Evolutionary conservation across 2,329 filamentous ascomycete genomes (phyloP).

Genomic region (Teratosphaeria epicoccoides): DNA sequence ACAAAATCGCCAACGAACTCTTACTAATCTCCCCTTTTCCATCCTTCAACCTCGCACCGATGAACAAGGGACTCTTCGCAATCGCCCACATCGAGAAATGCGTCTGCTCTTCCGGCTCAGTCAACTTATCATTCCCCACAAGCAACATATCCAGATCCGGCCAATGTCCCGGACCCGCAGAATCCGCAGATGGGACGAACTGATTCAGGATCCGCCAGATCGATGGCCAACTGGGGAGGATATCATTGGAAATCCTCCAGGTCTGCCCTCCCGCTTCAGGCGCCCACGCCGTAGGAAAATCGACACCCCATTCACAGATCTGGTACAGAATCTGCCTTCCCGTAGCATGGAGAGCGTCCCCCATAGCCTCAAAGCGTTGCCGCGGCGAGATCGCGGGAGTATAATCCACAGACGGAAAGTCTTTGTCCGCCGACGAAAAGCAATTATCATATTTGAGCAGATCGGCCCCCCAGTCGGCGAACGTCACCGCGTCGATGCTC

Average conservation of each 20-base stretch:
- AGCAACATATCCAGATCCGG: slow-evolving; percentile 1
- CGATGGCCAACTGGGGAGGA: not conserved
- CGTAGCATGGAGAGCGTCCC: not conserved
- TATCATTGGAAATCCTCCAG: slow-evolving; percentile 1
- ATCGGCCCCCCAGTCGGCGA: slow-evolving; percentile 19
- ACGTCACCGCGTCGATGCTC: slow-evolving; percentile 16
- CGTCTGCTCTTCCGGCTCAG: not conserved
- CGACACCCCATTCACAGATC: slow-evolving; percentile 1
- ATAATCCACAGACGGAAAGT: not conserved
- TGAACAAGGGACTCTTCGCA: not conserved
- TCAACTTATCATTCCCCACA: not conserved
- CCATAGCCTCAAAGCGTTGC: not conserved
- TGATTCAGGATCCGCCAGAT: not conserved
- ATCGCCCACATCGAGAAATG: not conserved
- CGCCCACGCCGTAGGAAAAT: slow-evolving; percentile 3
- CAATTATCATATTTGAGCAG: slow-evolving; percentile 13
- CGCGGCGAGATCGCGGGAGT: not conserved
- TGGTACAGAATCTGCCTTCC: slow-evolving; percentile 1
- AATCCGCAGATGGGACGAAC: not conserved
- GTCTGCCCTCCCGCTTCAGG: not conserved
- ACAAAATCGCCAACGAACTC: slow-evolving; percentile 26
- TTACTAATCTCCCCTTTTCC: not conserved
- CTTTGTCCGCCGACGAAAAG: not conserved
- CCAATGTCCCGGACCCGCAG: not conserved
- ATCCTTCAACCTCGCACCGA: not conserved